phyloP scores from a whole-genome alignment of 2,329 filamentous ascomycete species.

The Phialophora chinensis region DNA sequence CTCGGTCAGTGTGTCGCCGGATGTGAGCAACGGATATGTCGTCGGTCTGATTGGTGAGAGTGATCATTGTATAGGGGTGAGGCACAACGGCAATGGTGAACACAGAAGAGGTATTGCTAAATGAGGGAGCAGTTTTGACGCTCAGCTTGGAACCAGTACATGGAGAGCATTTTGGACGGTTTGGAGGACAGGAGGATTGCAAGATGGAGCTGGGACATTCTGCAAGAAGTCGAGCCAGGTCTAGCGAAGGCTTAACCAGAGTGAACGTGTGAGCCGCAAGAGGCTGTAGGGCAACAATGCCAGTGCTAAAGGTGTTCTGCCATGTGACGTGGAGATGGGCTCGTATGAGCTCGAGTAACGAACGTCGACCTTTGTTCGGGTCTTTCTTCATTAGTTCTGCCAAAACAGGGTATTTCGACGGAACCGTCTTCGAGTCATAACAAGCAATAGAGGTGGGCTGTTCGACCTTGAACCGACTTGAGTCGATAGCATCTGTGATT shows the following conservation, averaged over 20 bases:
- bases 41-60: conserved; percentile 67
- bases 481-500: conserved; percentile 66
- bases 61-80: conserved; percentile 84
- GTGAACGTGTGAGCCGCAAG: conserved; percentile 75
- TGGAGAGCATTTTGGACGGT: conserved; percentile 72
- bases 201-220: conserved; percentile 76
- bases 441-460: conserved; percentile 73
- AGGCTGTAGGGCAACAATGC: conserved; percentile 82
- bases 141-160: conserved; percentile 72
- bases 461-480: conserved; percentile 70
- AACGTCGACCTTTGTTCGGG: conserved; percentile 65
- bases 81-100: conserved; percentile 89
- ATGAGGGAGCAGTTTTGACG: conserved; percentile 69
- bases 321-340: conserved; percentile 84
- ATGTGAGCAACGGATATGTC: conserved; percentile 69
- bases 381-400: conserved; percentile 65
- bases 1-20: conserved; percentile 71
- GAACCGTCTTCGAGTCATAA: conserved; percentile 71
- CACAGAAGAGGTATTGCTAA: conserved; percentile 71
- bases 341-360: conserved; percentile 77
- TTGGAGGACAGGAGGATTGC: conserved; percentile 82
- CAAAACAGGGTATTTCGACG: conserved; percentile 70
- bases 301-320: conserved; percentile 76
- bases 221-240: conserved; percentile 75
- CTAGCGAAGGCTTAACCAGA: conserved; percentile 71